phyloP scores from a whole-genome alignment of 75 land plant genomes.

The Pseudotsuga menziesii region DNA sequence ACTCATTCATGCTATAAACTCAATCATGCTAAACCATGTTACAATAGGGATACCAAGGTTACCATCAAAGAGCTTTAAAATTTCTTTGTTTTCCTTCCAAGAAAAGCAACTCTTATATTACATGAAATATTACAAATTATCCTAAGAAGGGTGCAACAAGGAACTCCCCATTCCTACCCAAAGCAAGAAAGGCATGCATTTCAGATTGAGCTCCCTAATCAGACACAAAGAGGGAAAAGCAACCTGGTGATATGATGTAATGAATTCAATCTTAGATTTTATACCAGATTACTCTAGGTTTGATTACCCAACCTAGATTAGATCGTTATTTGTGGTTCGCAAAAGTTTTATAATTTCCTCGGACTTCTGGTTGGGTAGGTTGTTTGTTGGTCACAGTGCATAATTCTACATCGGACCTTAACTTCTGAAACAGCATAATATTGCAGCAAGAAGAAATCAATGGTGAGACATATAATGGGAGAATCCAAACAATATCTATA shows the following conservation, averaged over 20 bases:
- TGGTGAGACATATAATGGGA: not conserved
- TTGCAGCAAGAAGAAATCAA: not conserved
- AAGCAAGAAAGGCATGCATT: too few species aligned
- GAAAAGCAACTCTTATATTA: too few species aligned
- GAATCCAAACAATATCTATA: not conserved
- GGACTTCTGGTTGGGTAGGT: not conserved
- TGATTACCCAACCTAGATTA: not conserved
- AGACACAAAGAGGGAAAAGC: too few species aligned
- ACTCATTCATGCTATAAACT: not conserved
- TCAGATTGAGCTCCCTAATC: too few species aligned
- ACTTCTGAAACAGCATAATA: not conserved
- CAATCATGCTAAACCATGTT: not conserved
- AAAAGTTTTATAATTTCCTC: not conserved
- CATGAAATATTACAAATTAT: too few species aligned
- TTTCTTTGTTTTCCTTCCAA: too few species aligned
- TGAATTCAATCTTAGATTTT: not conserved
- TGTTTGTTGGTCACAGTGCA: not conserved
- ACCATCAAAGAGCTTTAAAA: not conserved
- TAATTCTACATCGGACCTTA: not conserved
- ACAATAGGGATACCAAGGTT: not conserved
- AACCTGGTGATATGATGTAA: too few species aligned
- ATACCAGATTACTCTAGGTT: not conserved
- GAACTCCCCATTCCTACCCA: too few species aligned
- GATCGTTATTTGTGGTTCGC: not conserved
- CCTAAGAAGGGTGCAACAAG: too few species aligned